Evolutionary conservation across 805 yeast species (phyloP).

Genomic region (Saturnispora dispora): DNA sequence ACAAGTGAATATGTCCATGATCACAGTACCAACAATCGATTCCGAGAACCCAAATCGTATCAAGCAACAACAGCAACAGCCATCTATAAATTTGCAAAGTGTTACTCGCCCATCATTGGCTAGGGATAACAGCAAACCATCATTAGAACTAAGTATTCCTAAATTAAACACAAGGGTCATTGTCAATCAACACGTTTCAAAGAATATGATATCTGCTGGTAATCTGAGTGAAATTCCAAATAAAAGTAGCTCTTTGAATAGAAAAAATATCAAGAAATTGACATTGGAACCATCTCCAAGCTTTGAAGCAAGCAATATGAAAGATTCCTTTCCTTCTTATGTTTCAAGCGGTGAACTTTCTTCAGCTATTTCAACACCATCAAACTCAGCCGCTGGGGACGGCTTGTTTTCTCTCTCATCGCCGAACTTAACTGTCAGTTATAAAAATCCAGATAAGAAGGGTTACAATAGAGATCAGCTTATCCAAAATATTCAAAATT

Average conservation of each 20-base stretch:
- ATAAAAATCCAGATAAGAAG: conserved; percentile 25
- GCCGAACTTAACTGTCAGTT: neutral
- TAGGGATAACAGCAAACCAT: neutral
- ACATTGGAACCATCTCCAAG: conserved; percentile 27
- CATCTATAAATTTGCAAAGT: neutral
- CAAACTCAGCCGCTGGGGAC: neutral
- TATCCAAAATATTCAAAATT: conserved; percentile 36
- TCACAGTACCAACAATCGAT: neutral
- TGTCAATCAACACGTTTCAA: conserved; percentile 8
- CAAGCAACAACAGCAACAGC: neutral
- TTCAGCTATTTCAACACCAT: neutral
- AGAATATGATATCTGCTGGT: conserved; percentile 11
- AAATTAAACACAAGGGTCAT: conserved; percentile 4
- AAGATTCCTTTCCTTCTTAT: neutral
- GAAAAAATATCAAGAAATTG: conserved; percentile 52
- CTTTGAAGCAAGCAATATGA: neutral
- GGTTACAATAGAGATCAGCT: conserved; percentile 28
- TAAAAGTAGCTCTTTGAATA: conserved; percentile 36
- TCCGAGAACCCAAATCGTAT: neutral
- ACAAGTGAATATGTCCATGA: neutral
- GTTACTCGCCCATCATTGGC: neutral
- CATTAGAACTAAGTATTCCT: neutral
- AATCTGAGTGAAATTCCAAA: conserved; percentile 1
- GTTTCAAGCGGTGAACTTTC: conserved; percentile 1
- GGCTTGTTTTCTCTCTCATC: neutral